Evolutionary conservation across 495 filamentous ascomycete species (phyloP).

Genomic region (Massariosphaeria phaeospora): DNA sequence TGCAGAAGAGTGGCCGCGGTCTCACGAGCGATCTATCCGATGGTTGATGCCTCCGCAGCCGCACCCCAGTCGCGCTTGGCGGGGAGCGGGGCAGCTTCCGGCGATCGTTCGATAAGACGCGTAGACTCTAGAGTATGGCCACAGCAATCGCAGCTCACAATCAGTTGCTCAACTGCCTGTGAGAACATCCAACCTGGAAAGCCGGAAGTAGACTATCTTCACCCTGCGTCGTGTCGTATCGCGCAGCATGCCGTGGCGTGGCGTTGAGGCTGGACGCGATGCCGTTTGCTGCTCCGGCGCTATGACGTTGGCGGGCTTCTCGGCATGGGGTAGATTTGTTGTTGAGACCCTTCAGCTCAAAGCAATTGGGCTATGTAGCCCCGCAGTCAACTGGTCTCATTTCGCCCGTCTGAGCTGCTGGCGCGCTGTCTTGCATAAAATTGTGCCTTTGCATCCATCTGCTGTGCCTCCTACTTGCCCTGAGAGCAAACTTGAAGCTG

Average conservation of each 20-base stretch:
- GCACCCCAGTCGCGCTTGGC: too few relatives aligned
- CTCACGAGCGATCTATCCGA: too few relatives aligned
- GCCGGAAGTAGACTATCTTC: too few relatives aligned
- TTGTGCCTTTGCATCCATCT: conserved; percentile 4
- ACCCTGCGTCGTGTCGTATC: too few relatives aligned
- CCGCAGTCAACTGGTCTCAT: background rate
- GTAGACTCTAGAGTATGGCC: too few relatives aligned
- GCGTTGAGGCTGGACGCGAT: background rate
- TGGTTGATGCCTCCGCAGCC: too few relatives aligned
- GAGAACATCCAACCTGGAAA: too few relatives aligned
- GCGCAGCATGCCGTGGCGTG: background rate
- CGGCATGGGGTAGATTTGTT: conserved; percentile 10
- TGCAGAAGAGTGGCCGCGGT: too few relatives aligned
- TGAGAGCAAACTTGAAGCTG: conserved; percentile 20
- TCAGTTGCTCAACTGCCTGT: too few relatives aligned
- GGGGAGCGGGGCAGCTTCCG: too few relatives aligned
- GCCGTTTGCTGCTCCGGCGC: conserved; percentile 1
- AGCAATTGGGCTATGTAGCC: conserved; percentile 7
- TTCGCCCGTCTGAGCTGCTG: conserved; percentile 1
- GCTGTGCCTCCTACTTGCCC: background rate
- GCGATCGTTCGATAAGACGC: too few relatives aligned
- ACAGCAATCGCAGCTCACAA: too few relatives aligned
- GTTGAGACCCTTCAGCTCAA: conserved; percentile 2
- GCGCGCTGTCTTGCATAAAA: background rate
- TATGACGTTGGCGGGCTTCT: conserved; percentile 24